Conservation (phyloP, 805 yeast genomes). For the Jamesozyma lodderae region DNA sequence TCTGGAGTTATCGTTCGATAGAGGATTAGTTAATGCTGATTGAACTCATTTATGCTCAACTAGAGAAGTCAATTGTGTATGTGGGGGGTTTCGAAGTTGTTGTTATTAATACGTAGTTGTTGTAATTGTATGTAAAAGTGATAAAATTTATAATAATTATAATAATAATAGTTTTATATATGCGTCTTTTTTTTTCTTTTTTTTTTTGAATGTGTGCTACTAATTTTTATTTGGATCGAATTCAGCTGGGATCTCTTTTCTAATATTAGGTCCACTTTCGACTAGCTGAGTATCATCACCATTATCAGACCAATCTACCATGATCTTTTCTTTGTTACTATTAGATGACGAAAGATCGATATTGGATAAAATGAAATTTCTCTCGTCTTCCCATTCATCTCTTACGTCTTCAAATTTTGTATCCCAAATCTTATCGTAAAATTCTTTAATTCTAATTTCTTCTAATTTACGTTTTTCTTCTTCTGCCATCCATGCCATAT, state of each 20-base stretch:
- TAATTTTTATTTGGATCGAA: constrained; percentile 19
- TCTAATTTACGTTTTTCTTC: constrained; percentile 61
- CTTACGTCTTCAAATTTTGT: constrained; percentile 71
- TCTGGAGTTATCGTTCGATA: no score
- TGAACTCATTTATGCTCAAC: no score
- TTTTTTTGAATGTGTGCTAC: no score
- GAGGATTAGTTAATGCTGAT: no score
- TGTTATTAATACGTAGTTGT: no score
- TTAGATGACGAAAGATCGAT: constrained; percentile 45
- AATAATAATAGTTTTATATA: no score
- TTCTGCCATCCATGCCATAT: constrained; percentile 83
- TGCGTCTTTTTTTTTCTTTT: no score
- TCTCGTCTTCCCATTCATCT: constrained; percentile 65
- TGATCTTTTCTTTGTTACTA: constrained; percentile 9
- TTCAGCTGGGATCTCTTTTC: constrained; percentile 20
- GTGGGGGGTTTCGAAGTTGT: no score
- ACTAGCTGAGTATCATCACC: constrained; percentile 10
- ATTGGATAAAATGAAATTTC: constrained; percentile 62
- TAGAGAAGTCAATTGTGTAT: no score
- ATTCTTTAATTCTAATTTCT: constrained; percentile 52
- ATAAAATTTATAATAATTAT: no score
- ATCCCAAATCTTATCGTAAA: constrained; percentile 65
- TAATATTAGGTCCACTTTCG: neutral
- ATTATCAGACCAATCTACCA: constrained; percentile 66
- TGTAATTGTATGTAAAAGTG: no score